phyloP scores from a whole-genome alignment of 257 asterid species.

The Eucommia ulmoides region DNA sequence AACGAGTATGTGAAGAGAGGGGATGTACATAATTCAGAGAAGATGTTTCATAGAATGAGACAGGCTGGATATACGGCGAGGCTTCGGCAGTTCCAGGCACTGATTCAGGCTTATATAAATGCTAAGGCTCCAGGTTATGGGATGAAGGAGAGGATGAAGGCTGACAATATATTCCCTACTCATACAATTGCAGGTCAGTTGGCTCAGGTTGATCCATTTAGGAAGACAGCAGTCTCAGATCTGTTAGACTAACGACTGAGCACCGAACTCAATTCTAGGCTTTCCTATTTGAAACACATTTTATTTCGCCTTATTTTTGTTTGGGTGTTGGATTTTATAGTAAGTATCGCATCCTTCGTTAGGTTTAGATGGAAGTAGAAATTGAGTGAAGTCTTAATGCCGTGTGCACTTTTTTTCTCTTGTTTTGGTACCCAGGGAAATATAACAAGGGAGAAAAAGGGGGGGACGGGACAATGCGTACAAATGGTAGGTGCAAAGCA shows the following conservation, averaged over 20 bases:
- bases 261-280: too few relatives aligned
- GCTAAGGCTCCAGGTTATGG: conserved; percentile 62
- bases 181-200: conserved; percentile 20
- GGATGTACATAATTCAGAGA: conserved; percentile 61
- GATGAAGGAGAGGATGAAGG: conserved; percentile 59
- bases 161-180: conserved; percentile 38
- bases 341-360: too few relatives aligned
- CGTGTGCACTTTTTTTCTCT: too few relatives aligned
- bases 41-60: conserved; percentile 41
- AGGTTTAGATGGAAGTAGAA: too few relatives aligned
- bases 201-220: conserved; percentile 37
- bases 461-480: too few relatives aligned
- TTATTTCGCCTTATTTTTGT: background rate
- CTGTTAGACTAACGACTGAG: conserved; percentile 48
- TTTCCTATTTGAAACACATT: too few relatives aligned
- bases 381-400: too few relatives aligned
- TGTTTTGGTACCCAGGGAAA: too few relatives aligned
- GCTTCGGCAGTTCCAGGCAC: conserved; percentile 31
- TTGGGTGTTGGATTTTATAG: too few relatives aligned
- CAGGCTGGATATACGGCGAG: conserved; percentile 35
- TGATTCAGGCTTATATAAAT: conserved; percentile 40
- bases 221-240: conserved; percentile 32
- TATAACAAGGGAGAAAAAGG: too few relatives aligned
- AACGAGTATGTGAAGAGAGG: conserved; percentile 48
- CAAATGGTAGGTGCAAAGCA: too few relatives aligned